Base-by-base conservation (phyloP, 192 early-diverging fungal species). In the Coemansia sp. region DNA sequence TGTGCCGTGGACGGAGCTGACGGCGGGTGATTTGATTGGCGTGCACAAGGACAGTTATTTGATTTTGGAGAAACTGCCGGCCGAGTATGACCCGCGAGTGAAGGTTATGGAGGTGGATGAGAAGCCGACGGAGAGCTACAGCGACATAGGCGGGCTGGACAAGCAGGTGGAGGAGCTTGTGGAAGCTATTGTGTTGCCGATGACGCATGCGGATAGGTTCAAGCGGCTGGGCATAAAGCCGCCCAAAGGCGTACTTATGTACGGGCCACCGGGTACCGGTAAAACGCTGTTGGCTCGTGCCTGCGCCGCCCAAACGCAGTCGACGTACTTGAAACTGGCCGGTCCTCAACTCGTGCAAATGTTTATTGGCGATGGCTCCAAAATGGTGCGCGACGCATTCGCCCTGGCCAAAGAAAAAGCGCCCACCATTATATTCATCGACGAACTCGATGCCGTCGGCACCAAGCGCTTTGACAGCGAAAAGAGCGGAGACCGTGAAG, bases 91-190 rank as follows among this genome's bases (percentile, higher is more conserved):
- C 79, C 93, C 94, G 27, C 88, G 97, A 48, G 97, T 97, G 41
- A 97, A 97, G 78, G 97, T 95, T 12, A 98, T 98, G 97, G 97
- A 98, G 79, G 97, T 98, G 5, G 97, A 98, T 61, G 97, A 98
- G 75, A 97, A 97, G 81, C 97, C 97, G 14, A 95, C 94, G 15
- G 97, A 98, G 83, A 92, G 93, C 60, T 97, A 96, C 70, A 94
- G 87, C 70, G 97, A 97, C 69, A 90, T 94, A 70, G 92, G 92
- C 66, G 92, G 92, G n/a, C 70, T 94, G 45, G 90, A 91, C 66
- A 92, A 92, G 76, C 91, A 94, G 77, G 90, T 94, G 35, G 90
- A 90, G 59, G 92, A 92, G 73, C 77, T 92, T 41, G 92, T 94
- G 1, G 92, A 94, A 70, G 92, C 92, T 1, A 87, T 94, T 73